Percentiles rank a stretch among this genome's conserved stretches.
Evolutionary conservation across 768 basidiomycete species (phyloP).

Genomic region (Mycena vitilis): DNA sequence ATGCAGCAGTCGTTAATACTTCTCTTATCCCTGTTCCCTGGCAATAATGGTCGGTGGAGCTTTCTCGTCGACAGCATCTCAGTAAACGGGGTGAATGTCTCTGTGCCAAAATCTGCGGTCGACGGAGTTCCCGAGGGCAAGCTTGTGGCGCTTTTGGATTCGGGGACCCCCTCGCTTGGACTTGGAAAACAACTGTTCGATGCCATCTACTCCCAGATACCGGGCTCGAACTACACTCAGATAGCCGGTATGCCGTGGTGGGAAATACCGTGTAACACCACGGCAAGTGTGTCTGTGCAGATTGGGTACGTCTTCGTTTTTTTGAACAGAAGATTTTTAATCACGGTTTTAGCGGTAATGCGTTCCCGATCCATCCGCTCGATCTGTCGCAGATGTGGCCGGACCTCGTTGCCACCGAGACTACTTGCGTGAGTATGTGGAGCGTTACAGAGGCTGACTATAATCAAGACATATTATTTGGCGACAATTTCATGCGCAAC

Average conservation of each 20-base stretch:
- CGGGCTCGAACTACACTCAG: no score
- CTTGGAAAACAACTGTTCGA: neutral
- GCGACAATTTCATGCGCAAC: constrained; percentile 26
- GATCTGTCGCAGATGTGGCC: no score
- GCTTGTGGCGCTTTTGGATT: neutral
- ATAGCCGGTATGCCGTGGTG: no score
- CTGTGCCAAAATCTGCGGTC: neutral
- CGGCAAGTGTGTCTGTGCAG: no score
- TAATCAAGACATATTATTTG: no score
- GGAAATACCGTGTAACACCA: no score
- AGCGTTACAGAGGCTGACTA: no score
- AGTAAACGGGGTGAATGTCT: neutral
- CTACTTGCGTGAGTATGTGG: no score
- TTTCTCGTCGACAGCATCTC: neutral
- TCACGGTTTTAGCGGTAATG: no score
- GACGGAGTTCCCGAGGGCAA: neutral
- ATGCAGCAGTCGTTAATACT: neutral
- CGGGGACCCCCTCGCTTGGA: constrained; percentile 2
- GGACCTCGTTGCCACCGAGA: no score
- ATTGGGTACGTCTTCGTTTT: no score
- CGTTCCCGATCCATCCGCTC: constrained; percentile 3
- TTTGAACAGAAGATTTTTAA: no score
- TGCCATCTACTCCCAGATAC: constrained; percentile 1
- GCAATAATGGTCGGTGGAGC: neutral
- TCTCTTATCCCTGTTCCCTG: neutral